Evolutionary conservation across 1,139 yeast genomes (phyloP).

Genomic region (Suhomyces chickasaworum): DNA sequence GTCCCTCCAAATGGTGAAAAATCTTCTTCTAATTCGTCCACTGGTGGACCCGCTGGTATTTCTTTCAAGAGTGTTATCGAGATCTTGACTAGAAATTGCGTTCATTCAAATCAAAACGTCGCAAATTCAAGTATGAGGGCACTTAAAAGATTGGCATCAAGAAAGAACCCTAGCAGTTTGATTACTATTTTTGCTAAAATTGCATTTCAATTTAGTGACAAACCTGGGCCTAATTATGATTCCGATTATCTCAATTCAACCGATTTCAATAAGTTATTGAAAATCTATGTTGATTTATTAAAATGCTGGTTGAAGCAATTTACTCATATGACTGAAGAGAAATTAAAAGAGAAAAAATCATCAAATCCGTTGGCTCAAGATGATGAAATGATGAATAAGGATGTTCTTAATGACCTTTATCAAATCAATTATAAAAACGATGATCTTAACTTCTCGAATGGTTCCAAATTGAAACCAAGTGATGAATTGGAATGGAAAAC

Average conservation of each 20-base stretch:
- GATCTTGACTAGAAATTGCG: conserved; percentile 71
- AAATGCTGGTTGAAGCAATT: conserved; percentile 79
- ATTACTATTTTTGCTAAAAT: conserved; percentile 76
- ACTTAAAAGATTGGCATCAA: conserved; percentile 64
- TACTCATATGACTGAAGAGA: conserved; percentile 27
- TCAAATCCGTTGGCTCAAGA: conserved; percentile 36
- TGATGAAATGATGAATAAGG: conserved; percentile 43
- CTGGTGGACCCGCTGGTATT: conserved; percentile 39
- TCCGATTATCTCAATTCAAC: conserved; percentile 56
- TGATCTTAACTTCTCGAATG: conserved; percentile 29
- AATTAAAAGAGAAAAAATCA: conserved; percentile 15
- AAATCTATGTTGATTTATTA: conserved; percentile 74
- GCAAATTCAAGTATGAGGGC: conserved; percentile 65
- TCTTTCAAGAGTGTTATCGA: conserved; percentile 68
- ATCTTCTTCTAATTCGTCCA: conserved; percentile 8
- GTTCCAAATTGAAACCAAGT: conserved; percentile 38
- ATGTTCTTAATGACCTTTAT: conserved; percentile 46
- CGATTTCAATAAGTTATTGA: conserved; percentile 62
- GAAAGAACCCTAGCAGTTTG: conserved; percentile 69
- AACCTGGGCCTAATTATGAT: conserved; percentile 50
- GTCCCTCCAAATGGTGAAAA: conserved; percentile 38
- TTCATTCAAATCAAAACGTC: conserved; percentile 64
- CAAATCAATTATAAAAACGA: conserved; percentile 45
- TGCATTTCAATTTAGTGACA: conserved; percentile 80
- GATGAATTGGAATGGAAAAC: conserved; percentile 80